Conservation (phyloP, 2,329 filamentous ascomycete species). For the Gremmenia infestans region DNA sequence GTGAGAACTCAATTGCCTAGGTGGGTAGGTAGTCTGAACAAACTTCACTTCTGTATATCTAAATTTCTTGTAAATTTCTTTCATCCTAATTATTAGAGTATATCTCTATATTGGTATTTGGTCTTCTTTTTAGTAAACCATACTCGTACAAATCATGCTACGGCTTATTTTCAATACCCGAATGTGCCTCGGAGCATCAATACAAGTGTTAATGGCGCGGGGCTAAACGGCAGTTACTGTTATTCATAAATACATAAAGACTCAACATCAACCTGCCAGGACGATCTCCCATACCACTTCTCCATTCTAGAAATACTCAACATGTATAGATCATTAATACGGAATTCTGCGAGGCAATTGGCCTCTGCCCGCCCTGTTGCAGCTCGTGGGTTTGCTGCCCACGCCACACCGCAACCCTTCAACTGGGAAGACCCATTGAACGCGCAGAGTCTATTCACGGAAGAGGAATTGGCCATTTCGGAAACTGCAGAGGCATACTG, state of each 20-base stretch:
- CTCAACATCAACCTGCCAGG: not conserved
- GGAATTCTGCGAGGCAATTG: conserved; percentile 21
- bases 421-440: conserved; percentile 90
- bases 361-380: conserved; percentile 15
- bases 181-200: not conserved
- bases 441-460: conserved; percentile 70
- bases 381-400: conserved; percentile 25
- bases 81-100: not conserved
- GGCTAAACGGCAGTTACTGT: not conserved
- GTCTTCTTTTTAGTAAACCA: no score
- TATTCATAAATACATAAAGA: not conserved
- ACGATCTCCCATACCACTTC: conserved; percentile 6
- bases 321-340: conserved; percentile 29
- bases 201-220: not conserved
- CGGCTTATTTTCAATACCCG: not conserved
- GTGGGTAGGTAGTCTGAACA: not conserved
- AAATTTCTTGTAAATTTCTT: not conserved
- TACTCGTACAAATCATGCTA: not conserved
- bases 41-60: not conserved
- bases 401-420: conserved; percentile 45
- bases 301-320: conserved; percentile 9
- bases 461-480: conserved; percentile 84
- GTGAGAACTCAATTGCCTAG: not conserved
- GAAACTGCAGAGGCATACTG: conserved; percentile 93
- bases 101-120: no score